A percentile compares a stretch with the other conserved stretches of the same genome.
phyloP scores from a whole-genome alignment of 2,329 filamentous ascomycete species.

The Fusarium luffae region DNA sequence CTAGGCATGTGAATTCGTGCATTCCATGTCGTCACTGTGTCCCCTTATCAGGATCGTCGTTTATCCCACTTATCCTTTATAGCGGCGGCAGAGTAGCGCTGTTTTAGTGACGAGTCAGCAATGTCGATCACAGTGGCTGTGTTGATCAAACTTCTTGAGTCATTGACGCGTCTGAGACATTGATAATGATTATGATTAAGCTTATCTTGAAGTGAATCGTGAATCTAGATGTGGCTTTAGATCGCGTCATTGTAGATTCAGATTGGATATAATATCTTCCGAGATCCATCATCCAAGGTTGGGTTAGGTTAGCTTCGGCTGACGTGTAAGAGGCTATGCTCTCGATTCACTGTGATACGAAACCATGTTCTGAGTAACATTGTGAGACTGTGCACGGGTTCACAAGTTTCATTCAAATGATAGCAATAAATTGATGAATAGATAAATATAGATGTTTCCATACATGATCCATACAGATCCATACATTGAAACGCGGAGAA shows the following conservation, averaged over 20 bases:
- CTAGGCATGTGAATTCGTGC: conserved; percentile 1
- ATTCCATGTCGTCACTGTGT: conserved; percentile 13
- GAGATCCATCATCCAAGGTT: background rate
- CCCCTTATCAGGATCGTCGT: conserved; percentile 35
- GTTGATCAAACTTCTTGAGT: conserved; percentile 1
- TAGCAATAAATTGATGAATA: background rate
- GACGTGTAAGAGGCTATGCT: background rate
- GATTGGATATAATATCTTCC: background rate
- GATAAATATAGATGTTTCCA: background rate
- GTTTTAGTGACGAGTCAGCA: conserved; percentile 22
- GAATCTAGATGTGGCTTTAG: background rate
- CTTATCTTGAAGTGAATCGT: conserved; percentile 27
- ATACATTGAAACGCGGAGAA: background rate
- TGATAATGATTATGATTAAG: conserved; percentile 29
- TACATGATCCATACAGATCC: background rate
- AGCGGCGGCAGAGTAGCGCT: background rate
- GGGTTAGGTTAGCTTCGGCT: background rate
- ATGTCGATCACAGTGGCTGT: conserved; percentile 32
- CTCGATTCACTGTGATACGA: background rate
- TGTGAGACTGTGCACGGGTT: background rate
- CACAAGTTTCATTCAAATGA: background rate
- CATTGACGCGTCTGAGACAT: conserved; percentile 39
- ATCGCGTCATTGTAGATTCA: background rate
- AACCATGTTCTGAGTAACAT: background rate
- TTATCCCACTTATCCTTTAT: conserved; percentile 4